phyloP scores from a whole-genome alignment of 257 asterid genomes.

The Ophiorrhiza pumila region DNA sequence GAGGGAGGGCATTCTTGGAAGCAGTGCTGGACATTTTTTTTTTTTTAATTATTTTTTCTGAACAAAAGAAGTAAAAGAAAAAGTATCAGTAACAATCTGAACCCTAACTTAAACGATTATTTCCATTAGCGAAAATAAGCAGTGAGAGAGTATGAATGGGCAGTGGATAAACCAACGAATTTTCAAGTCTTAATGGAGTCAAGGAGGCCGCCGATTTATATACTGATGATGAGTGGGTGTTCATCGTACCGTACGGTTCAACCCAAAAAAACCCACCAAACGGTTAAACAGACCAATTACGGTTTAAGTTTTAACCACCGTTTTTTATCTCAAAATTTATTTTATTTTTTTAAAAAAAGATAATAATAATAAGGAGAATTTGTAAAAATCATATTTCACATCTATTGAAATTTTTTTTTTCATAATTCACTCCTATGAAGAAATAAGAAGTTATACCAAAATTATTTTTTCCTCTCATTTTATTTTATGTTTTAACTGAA shows the following conservation, averaged over 20 bases:
- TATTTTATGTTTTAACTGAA: too few species aligned
- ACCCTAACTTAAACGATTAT: background rate
- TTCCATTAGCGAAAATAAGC: background rate
- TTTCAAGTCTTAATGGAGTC: background rate
- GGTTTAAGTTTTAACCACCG: background rate
- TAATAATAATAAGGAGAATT: too few species aligned
- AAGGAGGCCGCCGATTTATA: background rate
- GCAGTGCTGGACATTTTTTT: conserved; percentile 53
- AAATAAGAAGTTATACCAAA: too few species aligned
- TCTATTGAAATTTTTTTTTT: too few species aligned
- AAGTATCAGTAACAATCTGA: background rate
- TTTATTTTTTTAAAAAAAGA: too few species aligned
- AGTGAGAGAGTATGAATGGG: background rate
- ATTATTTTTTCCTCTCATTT: too few species aligned
- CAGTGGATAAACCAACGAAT: background rate
- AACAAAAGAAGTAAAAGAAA: background rate
- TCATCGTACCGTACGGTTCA: background rate
- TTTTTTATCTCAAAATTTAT: too few species aligned
- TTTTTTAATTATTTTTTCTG: background rate
- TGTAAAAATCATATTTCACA: too few species aligned
- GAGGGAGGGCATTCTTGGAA: conserved; percentile 75
- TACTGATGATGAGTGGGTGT: background rate
- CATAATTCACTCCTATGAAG: too few species aligned
- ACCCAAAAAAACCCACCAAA: background rate
- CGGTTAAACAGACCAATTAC: background rate